Conservation (phyloP, 805 yeast species). For the Schwanniomyces vanrijiae region DNA sequence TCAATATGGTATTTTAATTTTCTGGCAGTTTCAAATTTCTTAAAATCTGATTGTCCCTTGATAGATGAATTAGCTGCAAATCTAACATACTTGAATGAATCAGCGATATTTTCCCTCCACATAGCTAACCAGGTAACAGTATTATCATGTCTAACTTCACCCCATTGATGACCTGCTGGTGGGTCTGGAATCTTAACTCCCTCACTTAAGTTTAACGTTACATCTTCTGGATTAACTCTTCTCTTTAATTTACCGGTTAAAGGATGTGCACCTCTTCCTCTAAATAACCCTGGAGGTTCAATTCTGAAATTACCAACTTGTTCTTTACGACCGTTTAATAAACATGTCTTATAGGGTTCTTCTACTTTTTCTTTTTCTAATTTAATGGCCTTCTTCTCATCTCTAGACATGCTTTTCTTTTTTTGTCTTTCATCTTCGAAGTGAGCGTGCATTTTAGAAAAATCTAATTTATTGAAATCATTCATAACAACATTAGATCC, state of each 20-base stretch:
- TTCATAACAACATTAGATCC: constrained; percentile 54
- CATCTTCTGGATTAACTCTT: constrained; percentile 86
- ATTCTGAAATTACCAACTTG: constrained; percentile 91
- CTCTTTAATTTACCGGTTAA: constrained; percentile 89
- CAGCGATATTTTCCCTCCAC: constrained; percentile 94
- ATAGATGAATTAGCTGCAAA: constrained; percentile 88
- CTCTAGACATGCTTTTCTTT: constrained; percentile 64
- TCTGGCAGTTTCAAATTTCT: constrained; percentile 92
- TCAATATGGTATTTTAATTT: constrained; percentile 74
- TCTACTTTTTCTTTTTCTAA: constrained; percentile 73
- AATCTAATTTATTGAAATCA: constrained; percentile 73
- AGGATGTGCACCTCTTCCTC: constrained; percentile 98
- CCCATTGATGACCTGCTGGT: constrained; percentile 90
- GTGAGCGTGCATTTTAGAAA: constrained; percentile 67
- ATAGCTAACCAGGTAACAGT: constrained; percentile 94
- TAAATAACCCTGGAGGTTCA: constrained; percentile 94
- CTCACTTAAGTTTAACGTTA: constrained; percentile 76
- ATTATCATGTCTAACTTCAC: constrained; percentile 81
- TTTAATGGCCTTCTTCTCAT: constrained; percentile 74
- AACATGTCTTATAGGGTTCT: constrained; percentile 78
- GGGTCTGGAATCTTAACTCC: constrained; percentile 75
- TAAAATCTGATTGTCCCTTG: constrained; percentile 87
- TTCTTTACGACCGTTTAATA: constrained; percentile 83
- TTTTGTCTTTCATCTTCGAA: constrained; percentile 70
- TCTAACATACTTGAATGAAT: constrained; percentile 81